phyloP scores from a whole-genome alignment of 2,329 filamentous ascomycete species.

The Triangularia setosa region DNA sequence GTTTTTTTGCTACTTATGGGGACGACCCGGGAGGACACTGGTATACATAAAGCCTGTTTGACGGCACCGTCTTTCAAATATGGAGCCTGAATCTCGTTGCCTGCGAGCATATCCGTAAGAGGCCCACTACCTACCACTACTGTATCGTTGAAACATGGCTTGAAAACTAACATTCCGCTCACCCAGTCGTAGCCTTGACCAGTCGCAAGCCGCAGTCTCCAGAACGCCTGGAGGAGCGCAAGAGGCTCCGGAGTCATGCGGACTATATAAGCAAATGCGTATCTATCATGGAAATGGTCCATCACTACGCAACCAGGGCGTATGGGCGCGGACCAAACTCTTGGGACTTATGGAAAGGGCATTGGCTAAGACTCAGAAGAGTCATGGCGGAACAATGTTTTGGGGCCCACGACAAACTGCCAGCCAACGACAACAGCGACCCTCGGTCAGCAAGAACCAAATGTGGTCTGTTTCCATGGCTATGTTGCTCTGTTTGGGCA shows the following conservation, averaged over 20 bases:
- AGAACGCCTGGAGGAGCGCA: neutral
- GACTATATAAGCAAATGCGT: neutral
- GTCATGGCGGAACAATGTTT: neutral
- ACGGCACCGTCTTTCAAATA: neutral
- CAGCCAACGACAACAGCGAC: neutral
- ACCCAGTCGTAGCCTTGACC: neutral
- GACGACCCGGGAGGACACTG: too few relatives aligned
- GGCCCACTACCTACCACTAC: neutral
- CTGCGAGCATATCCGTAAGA: neutral
- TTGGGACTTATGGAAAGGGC: neutral
- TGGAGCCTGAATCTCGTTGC: neutral
- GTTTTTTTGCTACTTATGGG: too few relatives aligned
- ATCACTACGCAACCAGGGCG: neutral
- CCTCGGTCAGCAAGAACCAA: neutral
- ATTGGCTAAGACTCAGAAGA: neutral
- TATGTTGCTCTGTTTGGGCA: neutral
- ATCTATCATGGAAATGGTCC: neutral
- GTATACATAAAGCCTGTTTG: neutral
- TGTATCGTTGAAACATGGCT: neutral
- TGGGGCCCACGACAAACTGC: neutral
- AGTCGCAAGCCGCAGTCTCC: neutral
- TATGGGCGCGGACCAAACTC: neutral
- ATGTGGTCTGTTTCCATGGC: neutral
- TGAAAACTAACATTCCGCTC: neutral
- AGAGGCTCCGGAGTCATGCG: neutral